Conservation (phyloP, 495 filamentous ascomycete genomes). For the Neurospora cerealis region DNA sequence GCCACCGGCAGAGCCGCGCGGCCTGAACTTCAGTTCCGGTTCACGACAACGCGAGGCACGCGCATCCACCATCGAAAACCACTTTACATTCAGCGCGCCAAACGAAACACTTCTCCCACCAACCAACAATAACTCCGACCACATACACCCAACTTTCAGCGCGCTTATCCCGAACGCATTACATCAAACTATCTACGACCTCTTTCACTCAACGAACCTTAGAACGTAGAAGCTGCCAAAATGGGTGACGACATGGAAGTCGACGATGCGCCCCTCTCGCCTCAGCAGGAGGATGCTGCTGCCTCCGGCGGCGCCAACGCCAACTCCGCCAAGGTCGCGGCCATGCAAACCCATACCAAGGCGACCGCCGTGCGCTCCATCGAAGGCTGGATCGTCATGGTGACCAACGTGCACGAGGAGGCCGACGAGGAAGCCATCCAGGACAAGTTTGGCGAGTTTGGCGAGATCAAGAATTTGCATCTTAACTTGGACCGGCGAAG, state of each 20-base stretch:
- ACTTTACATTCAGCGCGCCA: background rate
- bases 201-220: background rate
- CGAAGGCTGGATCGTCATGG: slow-evolving; percentile 97
- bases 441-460: slow-evolving; percentile 90
- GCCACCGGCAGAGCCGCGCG: background rate
- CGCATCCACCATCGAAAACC: background rate
- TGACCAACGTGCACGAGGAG: slow-evolving; percentile 96
- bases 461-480: slow-evolving; percentile 95
- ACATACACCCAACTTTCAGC: background rate
- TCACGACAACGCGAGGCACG: background rate
- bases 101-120: background rate
- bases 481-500: slow-evolving; percentile 90
- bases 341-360: slow-evolving; percentile 64
- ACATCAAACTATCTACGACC: background rate
- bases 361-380: slow-evolving; percentile 94
- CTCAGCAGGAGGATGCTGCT: background rate
- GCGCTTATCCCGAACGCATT: background rate
- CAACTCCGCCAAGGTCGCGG: slow-evolving; percentile 42
- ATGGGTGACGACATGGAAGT: slow-evolving; percentile 17
- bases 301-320: slow-evolving; percentile 7
- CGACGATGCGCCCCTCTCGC: slow-evolving; percentile 4
- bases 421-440: slow-evolving; percentile 91
- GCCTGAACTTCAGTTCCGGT: background rate
- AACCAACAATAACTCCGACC: background rate
- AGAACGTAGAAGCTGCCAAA: background rate